Base-by-base conservation (phyloP, 2,329 filamentous ascomycete species). In the Neopestalotiopsis rosae region DNA sequence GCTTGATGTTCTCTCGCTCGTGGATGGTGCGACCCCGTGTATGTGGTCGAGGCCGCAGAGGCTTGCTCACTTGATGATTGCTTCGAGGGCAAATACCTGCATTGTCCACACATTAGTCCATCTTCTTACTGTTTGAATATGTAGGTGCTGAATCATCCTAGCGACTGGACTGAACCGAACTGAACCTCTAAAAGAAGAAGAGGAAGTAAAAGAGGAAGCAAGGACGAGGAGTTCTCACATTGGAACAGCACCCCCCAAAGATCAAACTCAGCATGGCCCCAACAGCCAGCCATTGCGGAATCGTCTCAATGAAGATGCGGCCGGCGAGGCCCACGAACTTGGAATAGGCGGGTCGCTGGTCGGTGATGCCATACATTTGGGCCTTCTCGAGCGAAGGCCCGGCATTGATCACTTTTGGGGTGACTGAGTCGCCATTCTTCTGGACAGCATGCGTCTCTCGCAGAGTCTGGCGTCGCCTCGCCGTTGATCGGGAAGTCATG, bases 201-300 rank as follows among this genome's bases (percentile, higher is more conserved):
- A 28, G 24, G 24, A 28, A 28, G 24, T 28, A 28, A 28, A 28
- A 38, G 10, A 38, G 34, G 10, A 20, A n/a, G 32, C 30, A 17
- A 13, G 14, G 42, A 20, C 17, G 9, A 45, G 34, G 32, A 45
- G 28, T 61, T 64, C 90, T 81, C 84, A 95, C 95, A 86, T 97
- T 97, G 45, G 94, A 94, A 82, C 95, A 97, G 79, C 94, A 97
- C 38, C 96, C 96, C 65, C 96, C 96, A 80, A 99, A 98, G 69
- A 99, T 98, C 73, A 98, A 87, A 65, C 87, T 87, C 69, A 95
- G 86, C 87, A 97, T 97, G 68, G 87, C 84, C 28, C 86, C 84
- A 61, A 91, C 84, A 68, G 88, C 87, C 49, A 93, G 80, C 87
- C 88, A 91, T 79, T 87, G 86, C 40, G 89, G 88, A 69, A 91